phyloP scores from a whole-genome alignment of 2,329 filamentous ascomycete species.

The Xylaria sp. region DNA sequence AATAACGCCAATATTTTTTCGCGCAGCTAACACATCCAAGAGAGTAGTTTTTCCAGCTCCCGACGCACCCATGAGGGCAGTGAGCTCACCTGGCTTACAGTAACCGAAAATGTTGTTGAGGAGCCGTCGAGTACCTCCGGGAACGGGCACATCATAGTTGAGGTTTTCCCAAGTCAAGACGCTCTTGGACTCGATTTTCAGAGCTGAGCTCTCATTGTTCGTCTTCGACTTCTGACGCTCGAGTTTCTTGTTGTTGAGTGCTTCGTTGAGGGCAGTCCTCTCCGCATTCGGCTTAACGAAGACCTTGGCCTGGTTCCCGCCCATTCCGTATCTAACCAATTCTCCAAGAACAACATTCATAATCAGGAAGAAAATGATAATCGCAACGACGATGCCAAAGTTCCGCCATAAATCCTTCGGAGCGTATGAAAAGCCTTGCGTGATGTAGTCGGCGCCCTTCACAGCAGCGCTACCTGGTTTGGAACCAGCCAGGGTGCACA shows the following conservation, averaged over 20 bases:
- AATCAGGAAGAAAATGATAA: constrained; percentile 80
- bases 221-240: constrained; percentile 61
- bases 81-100: constrained; percentile 80
- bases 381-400: constrained; percentile 80
- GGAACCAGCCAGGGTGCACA: constrained; percentile 83
- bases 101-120: constrained; percentile 72
- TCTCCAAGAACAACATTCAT: constrained; percentile 84
- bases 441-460: constrained; percentile 75
- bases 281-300: constrained; percentile 78
- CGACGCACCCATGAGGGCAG: constrained; percentile 83
- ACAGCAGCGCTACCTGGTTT: constrained; percentile 71
- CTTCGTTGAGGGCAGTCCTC: constrained; percentile 71
- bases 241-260: constrained; percentile 69
- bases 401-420: constrained; percentile 81
- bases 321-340: constrained; percentile 79
- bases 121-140: constrained; percentile 65
- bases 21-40: constrained; percentile 75
- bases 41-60: constrained; percentile 91
- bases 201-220: constrained; percentile 59
- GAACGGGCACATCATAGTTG: constrained; percentile 77
- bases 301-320: constrained; percentile 82
- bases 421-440: constrained; percentile 73
- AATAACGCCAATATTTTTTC: constrained; percentile 72
- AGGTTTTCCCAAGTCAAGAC: constrained; percentile 89
- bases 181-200: constrained; percentile 69